Conservation (phyloP, 2,329 filamentous ascomycete species). For the Hypoxylon sp. region DNA sequence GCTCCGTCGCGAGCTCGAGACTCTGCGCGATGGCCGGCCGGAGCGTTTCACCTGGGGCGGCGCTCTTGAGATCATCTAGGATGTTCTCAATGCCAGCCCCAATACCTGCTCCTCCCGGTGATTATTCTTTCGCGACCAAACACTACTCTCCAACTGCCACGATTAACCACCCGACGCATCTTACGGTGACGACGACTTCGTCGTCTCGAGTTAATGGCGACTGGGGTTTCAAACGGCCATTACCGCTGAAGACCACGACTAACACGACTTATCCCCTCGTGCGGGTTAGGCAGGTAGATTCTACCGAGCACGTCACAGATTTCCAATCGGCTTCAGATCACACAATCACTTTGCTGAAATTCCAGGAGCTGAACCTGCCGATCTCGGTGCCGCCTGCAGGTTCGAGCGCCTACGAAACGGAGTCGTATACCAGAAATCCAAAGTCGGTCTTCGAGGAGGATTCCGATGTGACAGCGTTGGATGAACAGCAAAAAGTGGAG, state of each 20-base stretch:
- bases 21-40: conserved; percentile 48
- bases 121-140: conserved; percentile 63
- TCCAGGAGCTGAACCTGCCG: conserved; percentile 83
- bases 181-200: conserved; percentile 83
- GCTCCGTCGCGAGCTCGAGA: conserved; percentile 40
- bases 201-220: conserved; percentile 83
- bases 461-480: conserved; percentile 66
- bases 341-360: conserved; percentile 85
- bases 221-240: conserved; percentile 90
- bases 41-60: conserved; percentile 71
- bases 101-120: conserved; percentile 72
- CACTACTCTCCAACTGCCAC: conserved; percentile 79
- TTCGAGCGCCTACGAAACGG: conserved; percentile 36
- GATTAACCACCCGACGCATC: conserved; percentile 82
- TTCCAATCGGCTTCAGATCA: conserved; percentile 88
- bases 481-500: conserved; percentile 53
- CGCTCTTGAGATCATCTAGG: conserved; percentile 86
- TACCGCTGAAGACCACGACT: conserved; percentile 82
- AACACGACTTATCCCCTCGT: conserved; percentile 81
- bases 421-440: conserved; percentile 47
- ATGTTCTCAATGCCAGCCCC: conserved; percentile 89
- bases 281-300: conserved; percentile 83
- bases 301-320: conserved; percentile 89
- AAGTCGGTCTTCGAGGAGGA: conserved; percentile 73
- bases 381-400: conserved; percentile 67